Base-by-base conservation (phyloP, 306 rosid species). In the Quercus variabilis region DNA sequence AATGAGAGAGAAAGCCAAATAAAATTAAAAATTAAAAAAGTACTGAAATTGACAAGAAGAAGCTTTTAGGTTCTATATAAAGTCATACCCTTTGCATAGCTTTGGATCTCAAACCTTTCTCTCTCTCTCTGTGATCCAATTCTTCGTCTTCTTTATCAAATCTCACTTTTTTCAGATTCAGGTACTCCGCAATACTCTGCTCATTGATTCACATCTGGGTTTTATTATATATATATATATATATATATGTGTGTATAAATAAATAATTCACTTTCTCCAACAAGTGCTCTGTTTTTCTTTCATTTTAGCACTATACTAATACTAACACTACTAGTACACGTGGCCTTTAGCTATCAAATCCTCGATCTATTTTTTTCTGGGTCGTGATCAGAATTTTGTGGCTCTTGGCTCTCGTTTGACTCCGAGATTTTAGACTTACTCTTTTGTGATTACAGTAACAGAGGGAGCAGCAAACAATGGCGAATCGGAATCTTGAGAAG, bases 401-500 rank as follows among this genome's bases (percentile, higher is more conserved):
- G 71, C 74, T 73, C 55, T 74, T 79, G 52, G 75, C 75, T 80
- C 73, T 85, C 75, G 76, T 86, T 80, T 77, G 30, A 69, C 10
- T 79, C 87, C 82, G 64, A 41, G 80, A 69, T 78, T 80, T 78
- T 57, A 64, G 79, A 56, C 74, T 80, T 79, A 54, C 43, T 56
- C 5, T 28, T 84, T 26, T 15, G 43, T 82, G 82, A 60, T 80
- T 57, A 54, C 84, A 87, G 88, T 13, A 3, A 3, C 54, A 49
- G 54, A 49, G 15, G 54, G 15, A 49, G 54, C 4, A 52, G 38
- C 74, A 30, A 67, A 69, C 76, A 81, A 93, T 93, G 98, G 84
- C 98, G 57, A 87, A 76, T 74, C 81, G 91, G 78, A 96, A 82
- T 82, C 28, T 93, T 83, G 99, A 96, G 81, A 93, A 96, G 88